phyloP scores from a whole-genome alignment of 176 grass and related monocot species.

The Oryza punctata region DNA sequence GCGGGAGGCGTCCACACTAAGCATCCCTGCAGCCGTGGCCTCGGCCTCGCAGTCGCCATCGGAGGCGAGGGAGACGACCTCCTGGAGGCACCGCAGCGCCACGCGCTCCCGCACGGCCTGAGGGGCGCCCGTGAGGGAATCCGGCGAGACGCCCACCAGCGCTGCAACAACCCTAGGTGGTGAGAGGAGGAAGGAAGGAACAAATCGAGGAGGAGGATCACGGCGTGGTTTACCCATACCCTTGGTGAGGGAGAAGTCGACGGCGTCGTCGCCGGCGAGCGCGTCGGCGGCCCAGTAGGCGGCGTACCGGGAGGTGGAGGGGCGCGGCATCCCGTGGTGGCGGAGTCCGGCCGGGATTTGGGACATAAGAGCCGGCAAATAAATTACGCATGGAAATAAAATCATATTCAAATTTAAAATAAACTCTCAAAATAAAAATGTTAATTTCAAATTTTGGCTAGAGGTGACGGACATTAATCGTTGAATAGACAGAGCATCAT shows the following conservation, averaged over 20 bases:
- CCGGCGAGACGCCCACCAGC: conserved; percentile 16
- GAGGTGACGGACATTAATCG: too few species aligned
- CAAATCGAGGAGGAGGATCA: not conserved
- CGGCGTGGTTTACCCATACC: not conserved
- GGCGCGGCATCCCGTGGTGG: conserved; percentile 6
- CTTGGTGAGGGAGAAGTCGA: conserved; percentile 30
- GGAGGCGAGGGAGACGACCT: not conserved
- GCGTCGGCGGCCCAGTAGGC: conserved; percentile 32
- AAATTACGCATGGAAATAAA: too few species aligned
- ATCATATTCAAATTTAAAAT: too few species aligned
- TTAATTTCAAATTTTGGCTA: too few species aligned
- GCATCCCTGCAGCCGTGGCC: not conserved
- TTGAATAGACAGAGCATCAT: too few species aligned
- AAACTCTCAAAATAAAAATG: too few species aligned
- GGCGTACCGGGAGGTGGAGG: not conserved
- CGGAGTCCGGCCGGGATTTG: too few species aligned
- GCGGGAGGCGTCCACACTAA: conserved; percentile 23
- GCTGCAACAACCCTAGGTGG: conserved; percentile 36
- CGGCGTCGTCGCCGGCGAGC: conserved; percentile 27
- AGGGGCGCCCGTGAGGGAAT: conserved; percentile 28
- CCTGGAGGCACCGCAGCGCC: conserved; percentile 31
- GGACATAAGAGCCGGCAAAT: too few species aligned
- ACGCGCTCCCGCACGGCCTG: conserved; percentile 30
- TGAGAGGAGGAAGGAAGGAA: conserved; percentile 19
- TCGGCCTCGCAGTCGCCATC: not conserved